A percentile compares a stretch with the other conserved stretches of the same genome.
Evolutionary conservation across 2,329 filamentous ascomycete species (phyloP).

Genomic region (Talaromyces sp.): DNA sequence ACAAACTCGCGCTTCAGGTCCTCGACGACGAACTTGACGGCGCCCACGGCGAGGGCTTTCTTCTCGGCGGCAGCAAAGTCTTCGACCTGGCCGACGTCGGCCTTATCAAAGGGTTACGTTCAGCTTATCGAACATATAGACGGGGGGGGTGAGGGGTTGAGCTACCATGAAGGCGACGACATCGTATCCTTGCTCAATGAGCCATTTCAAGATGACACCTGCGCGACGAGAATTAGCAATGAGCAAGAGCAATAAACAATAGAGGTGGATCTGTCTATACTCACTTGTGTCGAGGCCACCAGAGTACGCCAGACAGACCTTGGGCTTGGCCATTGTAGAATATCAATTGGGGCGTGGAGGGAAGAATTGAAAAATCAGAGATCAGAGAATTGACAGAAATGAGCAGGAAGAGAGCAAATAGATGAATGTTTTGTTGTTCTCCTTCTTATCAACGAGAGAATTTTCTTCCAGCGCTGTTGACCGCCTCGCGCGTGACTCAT

Average conservation of each 20-base stretch:
- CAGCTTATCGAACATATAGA: not conserved
- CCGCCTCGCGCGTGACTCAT: conserved; percentile 1
- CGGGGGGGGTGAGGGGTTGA: not conserved
- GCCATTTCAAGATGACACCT: conserved; percentile 31
- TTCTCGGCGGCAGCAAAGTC: conserved; percentile 67
- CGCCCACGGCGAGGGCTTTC: conserved; percentile 67
- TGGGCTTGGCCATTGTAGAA: conserved; percentile 12
- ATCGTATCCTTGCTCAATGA: conserved; percentile 49
- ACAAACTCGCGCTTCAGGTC: conserved; percentile 72
- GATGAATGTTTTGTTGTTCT: conserved; percentile 2
- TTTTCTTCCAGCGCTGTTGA: conserved; percentile 6
- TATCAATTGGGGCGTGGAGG: not conserved
- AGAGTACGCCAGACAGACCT: conserved; percentile 19
- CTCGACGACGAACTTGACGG: conserved; percentile 57
- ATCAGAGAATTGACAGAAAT: not conserved
- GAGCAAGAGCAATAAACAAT: not conserved
- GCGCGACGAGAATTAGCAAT: conserved; percentile 13
- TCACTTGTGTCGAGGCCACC: conserved; percentile 43
- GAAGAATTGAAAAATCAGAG: not conserved
- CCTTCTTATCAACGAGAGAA: not conserved
- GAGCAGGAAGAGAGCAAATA: not conserved
- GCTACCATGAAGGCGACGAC: conserved; percentile 54
- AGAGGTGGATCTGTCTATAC: not conserved
- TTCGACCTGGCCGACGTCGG: conserved; percentile 62
- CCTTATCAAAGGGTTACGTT: conserved; percentile 25